Evolutionary conservation across 2,329 filamentous ascomycete genomes (phyloP), one percentile per base, ranked within the genome.

Genomic region (Camptophora hylomeconis): DNA sequence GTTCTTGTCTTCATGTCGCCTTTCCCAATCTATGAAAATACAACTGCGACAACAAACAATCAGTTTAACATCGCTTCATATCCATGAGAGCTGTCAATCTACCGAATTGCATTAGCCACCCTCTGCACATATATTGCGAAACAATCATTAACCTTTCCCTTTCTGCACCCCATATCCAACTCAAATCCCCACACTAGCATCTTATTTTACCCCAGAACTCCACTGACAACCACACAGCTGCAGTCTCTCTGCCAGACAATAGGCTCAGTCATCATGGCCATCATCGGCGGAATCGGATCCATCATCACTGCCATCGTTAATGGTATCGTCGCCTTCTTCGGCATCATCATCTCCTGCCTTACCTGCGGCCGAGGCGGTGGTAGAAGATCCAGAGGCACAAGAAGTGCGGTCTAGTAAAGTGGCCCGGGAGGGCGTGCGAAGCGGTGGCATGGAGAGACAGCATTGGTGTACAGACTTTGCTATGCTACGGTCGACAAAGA

Each of bases 281-380:
- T 82, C 45, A 65, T 82, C 42, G 67, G 70, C 42, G 75, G 68
- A 45, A 28, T 32, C 13, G 65, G 39, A 14, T 24, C 56, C 40
- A 68, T 80, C 52, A 58, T 76, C 30, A 65, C 64, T 37, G 72
- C 72, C 45, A 75, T 82, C 49, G 68, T 82, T 53, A 65, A 64
- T 51, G 78, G 71, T 46, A 55, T 81, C 45, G 72, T 79, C 38
- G 54, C 63, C 33, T 62, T 80, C 54, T 63, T 73, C 53, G 65
- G 68, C 50, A 72, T 77, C 53, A 61, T 81, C 51, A 69, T 81
- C 53, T 63, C 63, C 39, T 80, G 69, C 61, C 53, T 81, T 26
- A 65, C 61, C 17, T 65, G 62, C 45, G 56, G 56, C 15, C 51
- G 49, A 21, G 49, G 45, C 30, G 47, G 48, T 22, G 39, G 54